phyloP scores from a whole-genome alignment of 495 filamentous ascomycete genomes.

The Hyphodiscus hymeniophilus region DNA sequence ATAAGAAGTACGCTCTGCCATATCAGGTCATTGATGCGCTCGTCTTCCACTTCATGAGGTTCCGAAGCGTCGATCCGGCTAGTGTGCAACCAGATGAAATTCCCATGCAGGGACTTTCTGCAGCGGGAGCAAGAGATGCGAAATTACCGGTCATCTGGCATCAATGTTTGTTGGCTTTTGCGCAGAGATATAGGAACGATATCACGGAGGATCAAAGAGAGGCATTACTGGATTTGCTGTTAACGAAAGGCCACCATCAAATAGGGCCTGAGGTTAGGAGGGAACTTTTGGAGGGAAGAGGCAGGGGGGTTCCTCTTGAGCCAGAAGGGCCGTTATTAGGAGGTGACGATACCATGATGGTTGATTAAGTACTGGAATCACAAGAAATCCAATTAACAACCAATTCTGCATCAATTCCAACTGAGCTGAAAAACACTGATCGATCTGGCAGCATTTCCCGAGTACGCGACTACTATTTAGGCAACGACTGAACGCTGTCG shows the following conservation, averaged over 20 bases:
- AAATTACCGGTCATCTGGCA: slow-evolving; percentile 86
- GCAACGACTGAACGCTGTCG: slow-evolving; percentile 1
- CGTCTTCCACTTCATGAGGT: slow-evolving; percentile 93
- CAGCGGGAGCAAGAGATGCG: slow-evolving; percentile 38
- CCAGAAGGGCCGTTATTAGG: slow-evolving; percentile 33
- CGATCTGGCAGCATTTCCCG: neutral
- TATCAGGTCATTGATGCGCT: slow-evolving; percentile 91
- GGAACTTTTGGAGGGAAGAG: slow-evolving; percentile 82
- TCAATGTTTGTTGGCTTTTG: slow-evolving; percentile 77
- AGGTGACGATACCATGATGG: slow-evolving; percentile 91
- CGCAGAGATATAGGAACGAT: slow-evolving; percentile 87
- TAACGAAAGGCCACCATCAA: slow-evolving; percentile 75
- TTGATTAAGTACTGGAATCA: too few species aligned
- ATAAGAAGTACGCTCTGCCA: slow-evolving; percentile 95
- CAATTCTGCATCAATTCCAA: too few species aligned
- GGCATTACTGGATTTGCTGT: slow-evolving; percentile 79
- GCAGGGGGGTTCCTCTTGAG: slow-evolving; percentile 67
- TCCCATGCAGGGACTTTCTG: slow-evolving; percentile 32
- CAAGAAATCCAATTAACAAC: too few species aligned
- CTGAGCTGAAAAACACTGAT: too few species aligned
- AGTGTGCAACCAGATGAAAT: slow-evolving; percentile 32
- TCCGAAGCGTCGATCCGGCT: slow-evolving; percentile 49
- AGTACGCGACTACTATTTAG: slow-evolving; percentile 1
- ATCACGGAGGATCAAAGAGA: slow-evolving; percentile 92
- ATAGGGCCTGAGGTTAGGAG: slow-evolving; percentile 89